A percentile compares a stretch with the other conserved stretches of the same genome.
Conservation (phyloP, 192 early-diverging fungal species). For the Umbelopsis vinacea region DNA sequence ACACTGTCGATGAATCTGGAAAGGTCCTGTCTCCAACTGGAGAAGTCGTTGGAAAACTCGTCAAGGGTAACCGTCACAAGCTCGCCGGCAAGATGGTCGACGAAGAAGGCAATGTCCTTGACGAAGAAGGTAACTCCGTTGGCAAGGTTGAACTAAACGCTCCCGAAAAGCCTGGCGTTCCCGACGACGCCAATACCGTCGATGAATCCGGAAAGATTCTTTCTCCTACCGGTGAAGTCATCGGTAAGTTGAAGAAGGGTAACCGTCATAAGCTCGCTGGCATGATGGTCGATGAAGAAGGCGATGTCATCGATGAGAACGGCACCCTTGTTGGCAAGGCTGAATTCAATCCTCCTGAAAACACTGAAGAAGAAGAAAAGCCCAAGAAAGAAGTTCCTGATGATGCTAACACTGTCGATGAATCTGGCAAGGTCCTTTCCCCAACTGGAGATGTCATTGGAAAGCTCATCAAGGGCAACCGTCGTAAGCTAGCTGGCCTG, state of each 20-base stretch:
- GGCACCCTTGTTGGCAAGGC: slow-evolving; percentile 1
- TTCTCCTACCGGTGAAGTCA: no score
- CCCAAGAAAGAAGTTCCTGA: not conserved
- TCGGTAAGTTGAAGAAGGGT: no score
- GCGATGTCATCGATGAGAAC: slow-evolving; percentile 27
- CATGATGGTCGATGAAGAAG: slow-evolving; percentile 21
- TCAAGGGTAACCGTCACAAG: not conserved
- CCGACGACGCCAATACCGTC: no score
- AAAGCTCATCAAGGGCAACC: not conserved
- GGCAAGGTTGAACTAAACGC: slow-evolving; percentile 19
- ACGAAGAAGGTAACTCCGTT: slow-evolving; percentile 21
- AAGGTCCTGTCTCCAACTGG: slow-evolving; percentile 5
- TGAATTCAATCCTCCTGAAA: not conserved
- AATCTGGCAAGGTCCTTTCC: slow-evolving; percentile 25
- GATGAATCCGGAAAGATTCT: no score
- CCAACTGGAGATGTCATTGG: slow-evolving; percentile 12
- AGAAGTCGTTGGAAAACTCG: slow-evolving; percentile 18
- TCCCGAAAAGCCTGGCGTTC: not conserved
- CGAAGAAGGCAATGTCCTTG: slow-evolving; percentile 27
- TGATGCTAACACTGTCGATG: slow-evolving; percentile 13
- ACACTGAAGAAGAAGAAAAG: no score
- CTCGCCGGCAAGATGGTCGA: slow-evolving; percentile 23
- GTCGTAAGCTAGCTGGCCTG: slow-evolving; percentile 17
- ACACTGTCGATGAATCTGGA: slow-evolving; percentile 26
- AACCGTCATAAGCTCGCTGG: not conserved